Base-by-base conservation (phyloP, 306 rosid genomes). In the Fagus sylvatica region DNA sequence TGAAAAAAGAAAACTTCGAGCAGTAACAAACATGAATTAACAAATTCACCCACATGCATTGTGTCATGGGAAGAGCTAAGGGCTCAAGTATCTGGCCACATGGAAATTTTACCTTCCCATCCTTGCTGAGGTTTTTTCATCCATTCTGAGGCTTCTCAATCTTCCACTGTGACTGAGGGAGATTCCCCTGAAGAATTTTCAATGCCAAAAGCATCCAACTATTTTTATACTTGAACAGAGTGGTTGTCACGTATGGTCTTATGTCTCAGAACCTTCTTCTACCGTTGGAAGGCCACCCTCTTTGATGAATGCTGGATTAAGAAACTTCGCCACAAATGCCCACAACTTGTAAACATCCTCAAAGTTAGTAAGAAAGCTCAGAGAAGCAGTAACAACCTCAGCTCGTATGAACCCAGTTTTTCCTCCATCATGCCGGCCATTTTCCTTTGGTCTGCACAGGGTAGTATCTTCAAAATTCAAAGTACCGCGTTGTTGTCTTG, bases 311-410 rank as follows among this genome's bases (percentile, higher is more conserved):
- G 82, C 28, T 2, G 95, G 97, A 82, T 91, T 90, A 42, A 94
- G 95, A 86, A 94, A 94, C 83, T 91, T 94, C 0, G 93, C 94
- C 32, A 92, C 92, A 82, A 94, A 92, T 33, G 90, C 97, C 98
- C 98, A 94, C 77, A 94, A 78, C 87, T 85, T 94, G 82, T 94
- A 89, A 64, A 92, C 94, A 74, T 94, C 98, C 78, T 94, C 98
- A 83, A 92, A 94, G 87, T 94, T 92, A 73, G 95, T 87, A 80
- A 94, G 86, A 88, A 94, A 90, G 30, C 97, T 84, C 33, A 94
- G 81, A 43, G 97, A 89, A 73, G 97, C 98, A 15, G 98, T 94
- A 79, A 90, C 97, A 61, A 94, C 98, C 85, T 92, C 95, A 36
- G 90, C 90, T 74, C 92, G 80, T 53, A 94, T 87, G 66, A 88